These are phyloP conservation scores for Gymnopilus dilepis DNA, from an alignment of 768 basidiomycete genomes.

Conservation along the genomic window DNA sequence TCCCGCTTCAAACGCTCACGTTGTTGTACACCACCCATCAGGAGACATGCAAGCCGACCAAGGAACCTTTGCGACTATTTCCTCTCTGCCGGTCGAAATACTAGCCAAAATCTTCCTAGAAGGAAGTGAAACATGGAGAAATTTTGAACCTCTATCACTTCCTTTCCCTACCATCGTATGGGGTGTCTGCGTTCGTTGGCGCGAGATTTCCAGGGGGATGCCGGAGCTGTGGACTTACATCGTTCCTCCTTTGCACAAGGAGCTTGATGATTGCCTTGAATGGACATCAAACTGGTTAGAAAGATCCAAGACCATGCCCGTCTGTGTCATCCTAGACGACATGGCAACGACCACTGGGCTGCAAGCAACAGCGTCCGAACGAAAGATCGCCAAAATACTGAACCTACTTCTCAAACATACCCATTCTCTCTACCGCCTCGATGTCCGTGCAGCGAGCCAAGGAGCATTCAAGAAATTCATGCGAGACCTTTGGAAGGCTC, in stretches of 20 bases:
- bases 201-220: constrained; percentile 15
- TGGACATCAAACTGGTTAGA: constrained; percentile 23
- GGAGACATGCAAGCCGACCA: too few species aligned
- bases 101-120: constrained; percentile 16
- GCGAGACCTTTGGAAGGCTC: neutral
- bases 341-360: neutral
- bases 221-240: constrained; percentile 26
- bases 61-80: too few species aligned
- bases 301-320: constrained; percentile 6
- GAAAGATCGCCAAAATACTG: neutral
- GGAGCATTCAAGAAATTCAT: neutral
- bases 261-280: constrained; percentile 4
- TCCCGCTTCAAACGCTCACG: too few species aligned
- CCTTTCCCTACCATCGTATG: constrained; percentile 25
- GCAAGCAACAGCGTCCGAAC: neutral
- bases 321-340: neutral
- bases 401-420: neutral
- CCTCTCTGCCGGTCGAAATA: constrained; percentile 14
- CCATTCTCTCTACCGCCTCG: neutral
- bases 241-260: constrained; percentile 19
- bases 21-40: too few species aligned
- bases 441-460: neutral
- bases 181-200: constrained; percentile 20
- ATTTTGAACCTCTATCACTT: neutral
- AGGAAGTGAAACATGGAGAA: constrained; percentile 14